phyloP scores from a whole-genome alignment of 495 filamentous ascomycete species.

The Aspergillus homomorphus region DNA sequence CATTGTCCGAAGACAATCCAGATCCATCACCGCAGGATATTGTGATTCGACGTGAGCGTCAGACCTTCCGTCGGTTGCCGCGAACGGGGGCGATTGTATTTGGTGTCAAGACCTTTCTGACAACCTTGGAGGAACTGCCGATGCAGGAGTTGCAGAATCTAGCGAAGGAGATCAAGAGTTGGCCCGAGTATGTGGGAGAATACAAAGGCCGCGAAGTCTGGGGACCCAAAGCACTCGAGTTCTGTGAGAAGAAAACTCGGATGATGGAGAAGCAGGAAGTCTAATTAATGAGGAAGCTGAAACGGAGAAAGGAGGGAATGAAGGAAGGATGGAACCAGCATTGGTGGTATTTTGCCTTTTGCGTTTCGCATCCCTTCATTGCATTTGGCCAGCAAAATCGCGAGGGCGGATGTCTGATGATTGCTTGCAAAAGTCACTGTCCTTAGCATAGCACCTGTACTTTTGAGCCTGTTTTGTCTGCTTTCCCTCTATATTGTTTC shows the following conservation, averaged over 20 bases:
- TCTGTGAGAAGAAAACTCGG: constrained; percentile 28
- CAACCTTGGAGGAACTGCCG: constrained; percentile 43
- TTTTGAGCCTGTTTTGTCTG: constrained; percentile 6
- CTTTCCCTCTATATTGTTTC: constrained; percentile 3
- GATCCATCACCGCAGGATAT: constrained; percentile 40
- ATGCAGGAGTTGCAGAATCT: constrained; percentile 44
- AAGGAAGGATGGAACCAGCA: constrained; percentile 9
- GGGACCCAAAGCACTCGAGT: constrained; percentile 45
- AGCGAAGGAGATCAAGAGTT: constrained; percentile 48
- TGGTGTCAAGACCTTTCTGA: constrained; percentile 53
- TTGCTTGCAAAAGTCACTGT: constrained; percentile 13
- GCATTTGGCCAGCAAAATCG: constrained; percentile 23
- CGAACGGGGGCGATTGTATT: constrained; percentile 49
- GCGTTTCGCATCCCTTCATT: constrained; percentile 16
- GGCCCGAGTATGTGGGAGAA: constrained; percentile 50
- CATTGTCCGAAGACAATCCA: constrained; percentile 34
- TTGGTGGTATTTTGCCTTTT: constrained; percentile 25
- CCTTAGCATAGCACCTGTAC: constrained; percentile 8
- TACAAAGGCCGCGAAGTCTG: constrained; percentile 54
- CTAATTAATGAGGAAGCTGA: constrained; percentile 20
- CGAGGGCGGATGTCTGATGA: constrained; percentile 37
- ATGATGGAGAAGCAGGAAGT: constrained; percentile 8
- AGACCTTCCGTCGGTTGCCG: constrained; percentile 53
- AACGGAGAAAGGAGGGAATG: neutral
- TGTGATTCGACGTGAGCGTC: constrained; percentile 51